A percentile compares a stretch with the other conserved stretches of the same genome.
These are phyloP conservation scores for Trichothecium roseum DNA, from an alignment of 2,329 filamentous ascomycete species.

Conservation along the genomic window DNA sequence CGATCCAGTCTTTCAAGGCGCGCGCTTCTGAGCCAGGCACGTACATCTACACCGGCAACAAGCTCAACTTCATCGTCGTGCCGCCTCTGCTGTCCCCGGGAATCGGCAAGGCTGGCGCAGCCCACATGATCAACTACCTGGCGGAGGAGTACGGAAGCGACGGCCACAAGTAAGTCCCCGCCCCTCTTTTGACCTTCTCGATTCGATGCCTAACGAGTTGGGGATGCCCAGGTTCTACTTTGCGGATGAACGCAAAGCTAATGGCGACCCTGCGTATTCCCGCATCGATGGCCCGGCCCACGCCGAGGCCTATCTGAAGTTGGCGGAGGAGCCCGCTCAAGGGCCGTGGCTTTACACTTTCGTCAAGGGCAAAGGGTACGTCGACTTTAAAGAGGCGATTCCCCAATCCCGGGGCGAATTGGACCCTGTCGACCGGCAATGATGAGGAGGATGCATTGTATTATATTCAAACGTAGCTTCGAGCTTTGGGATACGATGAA, in stretches of 20 bases:
- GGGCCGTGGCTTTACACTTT: conserved; percentile 36
- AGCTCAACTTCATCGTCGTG: conserved; percentile 19
- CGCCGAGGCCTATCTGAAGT: conserved; percentile 25
- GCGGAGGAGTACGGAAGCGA: conserved; percentile 19
- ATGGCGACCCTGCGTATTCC: conserved; percentile 23
- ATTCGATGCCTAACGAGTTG: background rate
- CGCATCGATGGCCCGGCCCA: conserved; percentile 28
- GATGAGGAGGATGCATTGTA: background rate
- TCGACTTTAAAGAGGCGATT: too few species aligned
- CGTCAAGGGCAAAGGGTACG: conserved; percentile 30
- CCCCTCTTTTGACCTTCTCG: background rate
- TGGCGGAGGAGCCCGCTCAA: conserved; percentile 28
- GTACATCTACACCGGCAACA: conserved; percentile 35
- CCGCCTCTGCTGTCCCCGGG: conserved; percentile 20
- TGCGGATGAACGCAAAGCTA: conserved; percentile 33
- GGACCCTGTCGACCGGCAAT: background rate
- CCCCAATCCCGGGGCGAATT: too few species aligned
- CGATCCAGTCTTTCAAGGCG: conserved; percentile 22
- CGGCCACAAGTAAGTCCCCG: conserved; percentile 18
- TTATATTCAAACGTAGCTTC: too few species aligned
- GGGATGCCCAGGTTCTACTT: conserved; percentile 46
- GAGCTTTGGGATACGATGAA: too few species aligned
- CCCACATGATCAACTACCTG: conserved; percentile 13
- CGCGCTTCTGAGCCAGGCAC: conserved; percentile 19
- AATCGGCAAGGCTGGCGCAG: conserved; percentile 25